Conservation (phyloP, 2,329 filamentous ascomycete genomes). For the Geosmithia flava region DNA sequence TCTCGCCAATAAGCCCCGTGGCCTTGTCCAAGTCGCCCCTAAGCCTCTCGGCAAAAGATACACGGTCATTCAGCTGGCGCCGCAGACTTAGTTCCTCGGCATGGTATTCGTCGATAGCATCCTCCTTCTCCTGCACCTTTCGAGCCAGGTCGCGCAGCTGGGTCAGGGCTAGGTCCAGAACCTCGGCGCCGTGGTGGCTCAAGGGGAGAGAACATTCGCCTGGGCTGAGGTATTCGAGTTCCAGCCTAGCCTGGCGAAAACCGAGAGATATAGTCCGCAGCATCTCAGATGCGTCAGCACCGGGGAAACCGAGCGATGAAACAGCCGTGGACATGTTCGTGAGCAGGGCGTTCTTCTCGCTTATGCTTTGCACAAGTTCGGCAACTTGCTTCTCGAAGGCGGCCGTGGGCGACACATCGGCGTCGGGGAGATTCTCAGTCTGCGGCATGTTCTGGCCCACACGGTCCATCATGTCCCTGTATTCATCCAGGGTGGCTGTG, state of each 20-base stretch:
- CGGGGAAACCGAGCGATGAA: constrained; percentile 35
- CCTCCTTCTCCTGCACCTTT: constrained; percentile 33
- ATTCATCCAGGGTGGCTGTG: constrained; percentile 31
- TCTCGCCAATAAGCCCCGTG: constrained; percentile 18
- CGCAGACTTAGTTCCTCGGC: constrained; percentile 41
- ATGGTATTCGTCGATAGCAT: constrained; percentile 48
- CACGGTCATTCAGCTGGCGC: constrained; percentile 41
- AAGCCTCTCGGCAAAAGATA: constrained; percentile 36
- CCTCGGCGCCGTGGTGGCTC: constrained; percentile 36
- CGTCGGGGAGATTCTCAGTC: constrained; percentile 4
- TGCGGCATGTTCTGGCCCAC: constrained; percentile 21
- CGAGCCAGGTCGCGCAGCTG: constrained; percentile 36
- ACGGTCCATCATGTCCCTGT: constrained; percentile 26
- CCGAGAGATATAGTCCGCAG: constrained; percentile 31
- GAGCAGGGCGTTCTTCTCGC: constrained; percentile 35
- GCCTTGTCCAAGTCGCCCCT: constrained; percentile 25
- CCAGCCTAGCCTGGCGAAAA: constrained; percentile 44
- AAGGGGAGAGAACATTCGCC: constrained; percentile 44
- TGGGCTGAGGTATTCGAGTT: constrained; percentile 49
- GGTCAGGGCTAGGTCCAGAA: constrained; percentile 41
- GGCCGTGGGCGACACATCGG: constrained; percentile 6
- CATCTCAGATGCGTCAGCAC: constrained; percentile 33
- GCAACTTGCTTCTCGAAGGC: constrained; percentile 29
- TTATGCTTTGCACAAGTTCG: constrained; percentile 28
- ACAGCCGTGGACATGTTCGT: constrained; percentile 31